Evolutionary conservation across 305 asterid genomes (phyloP).

Genomic region (Ajuga reptans): DNA sequence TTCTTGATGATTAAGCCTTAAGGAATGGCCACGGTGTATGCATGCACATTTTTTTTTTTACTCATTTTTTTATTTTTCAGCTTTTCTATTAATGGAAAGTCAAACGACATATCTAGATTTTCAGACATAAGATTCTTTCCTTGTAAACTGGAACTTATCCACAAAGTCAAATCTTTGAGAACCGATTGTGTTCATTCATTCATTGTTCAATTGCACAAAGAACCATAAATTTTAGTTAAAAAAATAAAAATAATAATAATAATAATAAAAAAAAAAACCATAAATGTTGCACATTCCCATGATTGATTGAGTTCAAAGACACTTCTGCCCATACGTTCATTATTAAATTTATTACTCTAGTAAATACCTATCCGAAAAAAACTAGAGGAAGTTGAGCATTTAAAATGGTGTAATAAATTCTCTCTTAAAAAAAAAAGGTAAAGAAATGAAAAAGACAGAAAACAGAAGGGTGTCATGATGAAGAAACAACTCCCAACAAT

Average conservation of each 20-base stretch:
- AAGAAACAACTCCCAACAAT: not conserved
- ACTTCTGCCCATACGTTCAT: not conserved
- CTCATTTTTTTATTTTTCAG: too few relatives aligned
- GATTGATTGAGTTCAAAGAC: not conserved
- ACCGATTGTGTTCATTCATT: not conserved
- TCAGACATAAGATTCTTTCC: not conserved
- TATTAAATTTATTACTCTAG: not conserved
- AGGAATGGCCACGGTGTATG: too few relatives aligned
- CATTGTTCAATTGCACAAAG: not conserved
- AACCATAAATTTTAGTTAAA: not conserved
- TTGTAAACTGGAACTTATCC: not conserved
- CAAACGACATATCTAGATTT: not conserved
- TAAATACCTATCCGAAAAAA: not conserved
- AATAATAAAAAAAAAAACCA: not conserved
- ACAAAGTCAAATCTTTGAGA: not conserved
- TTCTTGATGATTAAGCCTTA: too few relatives aligned
- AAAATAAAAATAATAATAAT: too few relatives aligned
- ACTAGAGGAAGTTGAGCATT: conserved; percentile 4
- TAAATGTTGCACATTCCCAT: not conserved
- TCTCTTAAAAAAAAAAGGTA: too few relatives aligned
- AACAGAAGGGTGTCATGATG: too few relatives aligned
- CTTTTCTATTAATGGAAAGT: not conserved
- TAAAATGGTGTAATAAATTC: not conserved
- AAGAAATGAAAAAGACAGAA: too few relatives aligned
- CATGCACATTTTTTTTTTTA: too few relatives aligned